Percentiles rank a stretch among this genome's conserved stretches.
phyloP scores from a whole-genome alignment of 768 basidiomycete genomes.

The Mycena vulgaris region DNA sequence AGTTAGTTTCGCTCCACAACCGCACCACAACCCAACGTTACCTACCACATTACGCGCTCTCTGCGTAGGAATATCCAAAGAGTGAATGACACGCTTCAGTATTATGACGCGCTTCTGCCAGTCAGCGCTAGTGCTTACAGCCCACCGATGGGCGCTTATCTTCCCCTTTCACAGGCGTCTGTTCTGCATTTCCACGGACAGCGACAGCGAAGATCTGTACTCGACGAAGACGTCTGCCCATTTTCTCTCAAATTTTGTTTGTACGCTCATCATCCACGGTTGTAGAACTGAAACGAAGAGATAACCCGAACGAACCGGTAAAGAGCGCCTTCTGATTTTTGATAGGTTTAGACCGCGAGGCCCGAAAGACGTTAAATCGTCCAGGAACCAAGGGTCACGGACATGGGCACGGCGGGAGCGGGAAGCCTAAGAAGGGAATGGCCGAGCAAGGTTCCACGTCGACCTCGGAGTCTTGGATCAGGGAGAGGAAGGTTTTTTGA shows the following conservation, averaged over 20 bases:
- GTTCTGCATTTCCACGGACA: background rate
- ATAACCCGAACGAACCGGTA: background rate
- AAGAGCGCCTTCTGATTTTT: background rate
- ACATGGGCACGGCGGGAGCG: background rate
- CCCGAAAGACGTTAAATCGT: slow-evolving; percentile 1
- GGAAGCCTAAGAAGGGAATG: slow-evolving; percentile 15
- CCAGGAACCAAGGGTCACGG: background rate
- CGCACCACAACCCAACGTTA: background rate
- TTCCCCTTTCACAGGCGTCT: slow-evolving; percentile 4
- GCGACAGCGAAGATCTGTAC: slow-evolving; percentile 16
- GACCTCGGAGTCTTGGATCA: background rate
- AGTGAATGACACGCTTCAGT: background rate
- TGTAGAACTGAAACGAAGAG: slow-evolving; percentile 1
- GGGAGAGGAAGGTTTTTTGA: background rate
- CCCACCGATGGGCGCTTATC: background rate
- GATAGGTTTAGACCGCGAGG: slow-evolving; percentile 11
- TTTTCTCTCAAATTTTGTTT: background rate
- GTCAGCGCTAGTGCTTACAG: background rate
- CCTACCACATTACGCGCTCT: background rate
- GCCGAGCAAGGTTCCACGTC: background rate
- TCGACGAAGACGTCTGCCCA: background rate
- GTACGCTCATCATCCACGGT: background rate
- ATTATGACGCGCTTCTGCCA: background rate
- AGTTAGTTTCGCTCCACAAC: background rate
- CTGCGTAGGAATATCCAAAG: background rate